Conservation (phyloP, 1,284 basidiomycete genomes). For the Ceratobasidium theobromae region DNA sequence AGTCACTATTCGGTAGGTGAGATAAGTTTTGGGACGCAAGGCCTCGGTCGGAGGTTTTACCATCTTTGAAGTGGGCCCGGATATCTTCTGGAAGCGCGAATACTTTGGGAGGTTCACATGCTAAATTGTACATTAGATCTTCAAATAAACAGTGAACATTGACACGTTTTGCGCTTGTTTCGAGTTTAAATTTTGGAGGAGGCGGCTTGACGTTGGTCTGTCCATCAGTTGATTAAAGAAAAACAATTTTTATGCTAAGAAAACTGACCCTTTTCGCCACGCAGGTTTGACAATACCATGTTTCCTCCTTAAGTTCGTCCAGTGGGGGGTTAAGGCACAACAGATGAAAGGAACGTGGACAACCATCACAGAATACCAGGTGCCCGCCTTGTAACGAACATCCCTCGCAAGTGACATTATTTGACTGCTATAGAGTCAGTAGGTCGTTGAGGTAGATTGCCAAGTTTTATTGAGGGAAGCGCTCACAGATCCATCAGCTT, state of each 20-base stretch:
- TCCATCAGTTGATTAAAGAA: not conserved
- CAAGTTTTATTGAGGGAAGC: not conserved
- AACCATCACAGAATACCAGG: conserved; percentile 95
- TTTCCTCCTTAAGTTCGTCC: conserved; percentile 82
- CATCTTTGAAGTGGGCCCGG: conserved; percentile 82
- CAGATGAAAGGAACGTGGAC: conserved; percentile 93
- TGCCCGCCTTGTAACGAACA: conserved; percentile 53
- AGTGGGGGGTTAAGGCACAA: conserved; percentile 95
- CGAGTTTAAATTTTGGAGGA: conserved; percentile 23
- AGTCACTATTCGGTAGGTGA: conserved; percentile 54
- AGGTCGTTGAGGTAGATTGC: conserved; percentile 12
- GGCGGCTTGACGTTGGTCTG: conserved; percentile 27
- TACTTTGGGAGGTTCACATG: conserved; percentile 70
- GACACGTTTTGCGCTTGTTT: conserved; percentile 33
- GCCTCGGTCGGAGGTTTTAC: conserved; percentile 48
- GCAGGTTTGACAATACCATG: conserved; percentile 91
- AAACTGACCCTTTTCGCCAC: conserved; percentile 61
- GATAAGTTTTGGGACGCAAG: not conserved
- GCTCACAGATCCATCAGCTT: conserved; percentile 16
- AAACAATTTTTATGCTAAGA: not conserved
- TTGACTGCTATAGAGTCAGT: conserved; percentile 13
- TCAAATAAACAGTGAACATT: conserved; percentile 40
- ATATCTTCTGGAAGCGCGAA: conserved; percentile 90
- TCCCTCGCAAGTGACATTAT: conserved; percentile 11
- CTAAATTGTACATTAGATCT: conserved; percentile 67